A percentile compares a stretch with the other conserved stretches of the same genome.
These are phyloP conservation scores for Xylaria telfairii DNA, from an alignment of 495 filamentous ascomycete genomes.

Conservation along the genomic window DNA sequence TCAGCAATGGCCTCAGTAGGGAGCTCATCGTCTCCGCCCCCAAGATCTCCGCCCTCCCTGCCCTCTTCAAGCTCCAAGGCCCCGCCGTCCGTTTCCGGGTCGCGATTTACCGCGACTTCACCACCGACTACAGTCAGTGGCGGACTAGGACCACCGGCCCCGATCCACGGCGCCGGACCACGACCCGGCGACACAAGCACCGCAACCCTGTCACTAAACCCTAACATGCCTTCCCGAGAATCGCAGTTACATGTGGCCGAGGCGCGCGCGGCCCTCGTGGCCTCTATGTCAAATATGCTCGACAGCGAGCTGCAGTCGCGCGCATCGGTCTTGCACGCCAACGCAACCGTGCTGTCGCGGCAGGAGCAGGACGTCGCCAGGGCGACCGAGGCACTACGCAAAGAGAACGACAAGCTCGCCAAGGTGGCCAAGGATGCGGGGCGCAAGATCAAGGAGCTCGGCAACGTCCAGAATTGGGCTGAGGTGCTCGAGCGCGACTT, in stretches of 20 bases:
- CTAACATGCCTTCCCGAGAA: constrained; percentile 39
- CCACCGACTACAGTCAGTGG: constrained; percentile 23
- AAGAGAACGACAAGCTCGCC: constrained; percentile 73
- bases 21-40: constrained; percentile 19
- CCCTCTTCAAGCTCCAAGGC: constrained; percentile 25
- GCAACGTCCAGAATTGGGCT: constrained; percentile 97
- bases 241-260: constrained; percentile 60
- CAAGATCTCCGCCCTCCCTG: constrained; percentile 19
- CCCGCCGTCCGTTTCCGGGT: constrained; percentile 22
- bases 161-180: constrained; percentile 28
- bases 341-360: constrained; percentile 68
- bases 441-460: constrained; percentile 85
- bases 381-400: constrained; percentile 68
- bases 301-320: constrained; percentile 75
- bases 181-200: constrained; percentile 20
- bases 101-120: constrained; percentile 26
- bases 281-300: constrained; percentile 77
- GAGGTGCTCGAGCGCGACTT: constrained; percentile 95
- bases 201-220: constrained; percentile 31
- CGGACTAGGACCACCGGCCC: not conserved
- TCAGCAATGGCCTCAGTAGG: constrained; percentile 13
- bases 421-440: constrained; percentile 71
- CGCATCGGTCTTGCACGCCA: constrained; percentile 75
- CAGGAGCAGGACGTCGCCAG: constrained; percentile 75
- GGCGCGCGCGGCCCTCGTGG: constrained; percentile 76